Evolutionary conservation across 2,329 filamentous ascomycete species (phyloP).

Genomic region (Colletotrichum costaricense): DNA sequence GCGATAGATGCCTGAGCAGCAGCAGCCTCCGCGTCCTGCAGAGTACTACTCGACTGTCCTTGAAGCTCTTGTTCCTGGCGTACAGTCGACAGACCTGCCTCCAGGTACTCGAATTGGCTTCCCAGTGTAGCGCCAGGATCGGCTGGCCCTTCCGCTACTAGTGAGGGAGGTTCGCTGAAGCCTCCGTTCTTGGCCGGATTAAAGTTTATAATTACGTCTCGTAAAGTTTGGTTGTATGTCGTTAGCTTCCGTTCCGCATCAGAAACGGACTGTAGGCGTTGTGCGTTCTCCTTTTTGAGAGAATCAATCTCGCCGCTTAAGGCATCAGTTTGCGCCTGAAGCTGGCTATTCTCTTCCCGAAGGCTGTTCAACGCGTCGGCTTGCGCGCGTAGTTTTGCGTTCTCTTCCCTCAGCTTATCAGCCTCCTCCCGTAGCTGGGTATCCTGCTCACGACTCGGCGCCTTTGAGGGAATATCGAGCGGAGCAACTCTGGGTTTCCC

Average conservation of each 20-base stretch:
- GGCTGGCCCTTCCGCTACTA: not conserved
- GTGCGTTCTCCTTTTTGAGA: slow-evolving; percentile 47
- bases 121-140: slow-evolving; percentile 50
- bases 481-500: slow-evolving; percentile 51
- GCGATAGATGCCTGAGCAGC: slow-evolving; percentile 39
- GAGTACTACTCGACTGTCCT: slow-evolving; percentile 42
- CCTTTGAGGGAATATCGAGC: slow-evolving; percentile 70
- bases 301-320: slow-evolving; percentile 49
- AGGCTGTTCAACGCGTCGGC: slow-evolving; percentile 46
- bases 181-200: slow-evolving; percentile 66
- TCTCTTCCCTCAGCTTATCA: slow-evolving; percentile 60
- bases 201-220: slow-evolving; percentile 73
- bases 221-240: slow-evolving; percentile 73
- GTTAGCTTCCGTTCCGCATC: slow-evolving; percentile 75
- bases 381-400: slow-evolving; percentile 49
- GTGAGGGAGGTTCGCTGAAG: slow-evolving; percentile 55
- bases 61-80: slow-evolving; percentile 65
- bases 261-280: slow-evolving; percentile 63
- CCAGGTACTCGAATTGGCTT: slow-evolving; percentile 77
- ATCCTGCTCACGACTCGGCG: slow-evolving; percentile 65
- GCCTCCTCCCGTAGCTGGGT: slow-evolving; percentile 61
- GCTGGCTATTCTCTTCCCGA: slow-evolving; percentile 43
- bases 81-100: slow-evolving; percentile 72
- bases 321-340: slow-evolving; percentile 47
- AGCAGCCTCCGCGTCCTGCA: slow-evolving; percentile 40